Evolutionary conservation across 345 rosid genomes (phyloP), one percentile per base, ranked within the genome.

Genomic region (Citrus reticulata): DNA sequence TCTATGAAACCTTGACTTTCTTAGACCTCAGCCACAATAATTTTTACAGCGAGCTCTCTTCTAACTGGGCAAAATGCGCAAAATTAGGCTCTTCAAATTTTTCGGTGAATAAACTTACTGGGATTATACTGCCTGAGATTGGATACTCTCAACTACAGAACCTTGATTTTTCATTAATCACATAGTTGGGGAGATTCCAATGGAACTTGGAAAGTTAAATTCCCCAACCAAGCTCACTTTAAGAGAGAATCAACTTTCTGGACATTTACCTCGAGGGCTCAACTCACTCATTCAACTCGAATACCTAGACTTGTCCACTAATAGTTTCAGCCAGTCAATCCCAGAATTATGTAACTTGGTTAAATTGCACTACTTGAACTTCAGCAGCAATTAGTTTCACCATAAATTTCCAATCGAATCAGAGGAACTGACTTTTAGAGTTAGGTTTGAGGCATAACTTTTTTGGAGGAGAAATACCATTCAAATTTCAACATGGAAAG

Each of bases 401-500:
- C 74, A 77, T 24, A 6, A 51, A 13, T 84, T 88, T 67, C 87
- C 87, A 1, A 0, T 2, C 4, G 25, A 69, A 3, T 10, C 86
- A 2, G 58, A 77, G 59, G 55, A 37, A 19, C 13, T 82, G 5
- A 16, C 76, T 84, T 1, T 8, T 54, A 0, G 42, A 30, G 20
- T 75, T 82, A 30, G 87, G 82, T 62, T 71, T 86, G 42, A 84
- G 89, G 57, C 68, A 62, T 0, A 86, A 85, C 76, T 57, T 40
- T 34, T 5, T 85, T 10, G n/a, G n/a, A 0, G 86, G 91, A 27
- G 10, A 8, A 54, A 85, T 86, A 59, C 87, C 46, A 9, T 40
- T 40, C 46, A 40, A 40, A 40, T 40, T 2, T 40, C 46, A 40
- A 9, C 2, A 8, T 9, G 10, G 46, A 40, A 8, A 40, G 46